Evolutionary conservation across 768 basidiomycete genomes (phyloP).

Genomic region (Calocybe gangraenosa): DNA sequence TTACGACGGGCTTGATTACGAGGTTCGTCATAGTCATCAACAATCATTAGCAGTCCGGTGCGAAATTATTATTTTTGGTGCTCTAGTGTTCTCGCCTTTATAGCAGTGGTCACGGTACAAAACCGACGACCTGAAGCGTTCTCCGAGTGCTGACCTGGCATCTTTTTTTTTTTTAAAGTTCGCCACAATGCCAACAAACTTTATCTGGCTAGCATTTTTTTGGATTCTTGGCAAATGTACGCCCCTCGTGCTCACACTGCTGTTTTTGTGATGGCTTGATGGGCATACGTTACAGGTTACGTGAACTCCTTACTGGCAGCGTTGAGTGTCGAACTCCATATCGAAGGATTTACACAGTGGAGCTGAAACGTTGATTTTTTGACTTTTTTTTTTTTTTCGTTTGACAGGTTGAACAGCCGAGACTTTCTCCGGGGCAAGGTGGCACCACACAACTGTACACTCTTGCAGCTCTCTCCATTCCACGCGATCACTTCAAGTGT

Average conservation of each 20-base stretch:
- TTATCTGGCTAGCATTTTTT: slow-evolving; percentile 46
- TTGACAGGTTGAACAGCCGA: slow-evolving; percentile 41
- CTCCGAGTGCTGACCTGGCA: too few species aligned
- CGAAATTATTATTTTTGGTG: slow-evolving; percentile 1
- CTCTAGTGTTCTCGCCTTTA: slow-evolving; percentile 34
- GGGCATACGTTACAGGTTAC: slow-evolving; percentile 30
- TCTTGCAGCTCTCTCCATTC: slow-evolving; percentile 31
- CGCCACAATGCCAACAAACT: slow-evolving; percentile 41
- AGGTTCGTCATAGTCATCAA: slow-evolving; percentile 22
- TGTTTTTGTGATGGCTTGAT: background rate
- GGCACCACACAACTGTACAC: slow-evolving; percentile 25
- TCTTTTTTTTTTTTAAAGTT: too few species aligned
- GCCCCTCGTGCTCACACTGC: slow-evolving; percentile 13
- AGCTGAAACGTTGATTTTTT: slow-evolving; percentile 1
- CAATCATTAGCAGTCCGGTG: background rate
- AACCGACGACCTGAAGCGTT: too few species aligned
- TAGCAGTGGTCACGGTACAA: slow-evolving; percentile 36
- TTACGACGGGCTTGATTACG: slow-evolving; percentile 41
- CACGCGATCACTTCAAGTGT: slow-evolving; percentile 18
- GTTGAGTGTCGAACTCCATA: slow-evolving; percentile 32
- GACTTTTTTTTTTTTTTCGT: background rate
- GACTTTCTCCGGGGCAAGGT: slow-evolving; percentile 40
- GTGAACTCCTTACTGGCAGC: slow-evolving; percentile 50
- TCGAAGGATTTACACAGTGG: background rate
- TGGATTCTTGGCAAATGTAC: slow-evolving; percentile 49